phyloP scores from a whole-genome alignment of 2,329 filamentous ascomycete species.

The Colletotrichum sp. region DNA sequence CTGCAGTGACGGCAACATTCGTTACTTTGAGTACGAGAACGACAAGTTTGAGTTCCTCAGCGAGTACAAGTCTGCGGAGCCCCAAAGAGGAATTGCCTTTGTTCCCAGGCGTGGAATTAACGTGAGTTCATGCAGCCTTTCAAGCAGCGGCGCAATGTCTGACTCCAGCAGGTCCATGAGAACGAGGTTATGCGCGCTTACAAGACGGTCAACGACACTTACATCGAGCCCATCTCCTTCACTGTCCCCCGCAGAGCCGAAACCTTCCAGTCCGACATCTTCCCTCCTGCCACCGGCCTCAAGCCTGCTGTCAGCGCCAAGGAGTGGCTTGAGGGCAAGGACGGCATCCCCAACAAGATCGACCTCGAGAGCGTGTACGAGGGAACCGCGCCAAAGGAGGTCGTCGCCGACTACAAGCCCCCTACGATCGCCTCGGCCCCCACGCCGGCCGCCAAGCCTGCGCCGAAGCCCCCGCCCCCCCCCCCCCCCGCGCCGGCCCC shows the following conservation, averaged over 20 bases:
- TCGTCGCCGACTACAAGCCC: conserved; percentile 72
- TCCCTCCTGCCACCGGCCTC: conserved; percentile 80
- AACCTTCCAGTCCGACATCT: conserved; percentile 97
- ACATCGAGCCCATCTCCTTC: conserved; percentile 97
- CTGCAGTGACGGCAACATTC: conserved; percentile 91
- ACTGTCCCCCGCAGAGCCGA: conserved; percentile 93
- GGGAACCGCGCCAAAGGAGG: conserved; percentile 78
- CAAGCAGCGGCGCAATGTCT: conserved; percentile 16
- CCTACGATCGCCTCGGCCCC: conserved; percentile 49
- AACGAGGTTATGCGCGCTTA: conserved; percentile 95
- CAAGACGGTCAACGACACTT: conserved; percentile 94
- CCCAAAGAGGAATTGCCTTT: conserved; percentile 93
- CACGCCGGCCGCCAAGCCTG: conserved; percentile 48
- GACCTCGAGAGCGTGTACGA: conserved; percentile 93
- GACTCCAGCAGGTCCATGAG: conserved; percentile 73
- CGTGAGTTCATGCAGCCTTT: conserved; percentile 47
- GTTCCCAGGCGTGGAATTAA: conserved; percentile 95
- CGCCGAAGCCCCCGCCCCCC: conserved; percentile 57
- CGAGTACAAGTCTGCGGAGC: conserved; percentile 96
- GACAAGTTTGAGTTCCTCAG: conserved; percentile 98
- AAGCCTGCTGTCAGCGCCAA: conserved; percentile 80
- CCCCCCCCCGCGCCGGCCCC: too few relatives aligned
- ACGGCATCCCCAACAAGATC: conserved; percentile 85
- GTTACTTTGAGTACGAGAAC: conserved; percentile 98
- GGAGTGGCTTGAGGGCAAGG: conserved; percentile 90